Conservation (phyloP, 2,329 filamentous ascomycete species). For the Rutstroemia sp. region DNA sequence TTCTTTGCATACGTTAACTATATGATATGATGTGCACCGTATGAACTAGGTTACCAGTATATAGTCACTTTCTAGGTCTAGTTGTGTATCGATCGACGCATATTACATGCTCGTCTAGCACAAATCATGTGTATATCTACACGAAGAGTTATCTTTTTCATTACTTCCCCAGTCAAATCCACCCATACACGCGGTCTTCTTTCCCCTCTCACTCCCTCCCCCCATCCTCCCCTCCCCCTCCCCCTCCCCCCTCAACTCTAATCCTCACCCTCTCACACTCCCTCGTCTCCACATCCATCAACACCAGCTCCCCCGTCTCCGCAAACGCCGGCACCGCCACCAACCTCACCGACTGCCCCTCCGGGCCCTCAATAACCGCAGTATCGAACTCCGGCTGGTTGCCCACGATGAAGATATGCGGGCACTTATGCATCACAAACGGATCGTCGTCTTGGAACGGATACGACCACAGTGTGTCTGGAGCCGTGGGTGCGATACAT, state of each 20-base stretch:
- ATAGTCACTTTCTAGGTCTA: too few relatives aligned
- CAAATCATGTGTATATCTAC: too few relatives aligned
- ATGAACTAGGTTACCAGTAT: too few relatives aligned
- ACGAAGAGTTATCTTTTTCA: too few relatives aligned
- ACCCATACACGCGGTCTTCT: too few relatives aligned
- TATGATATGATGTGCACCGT: too few relatives aligned
- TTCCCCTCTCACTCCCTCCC: too few relatives aligned
- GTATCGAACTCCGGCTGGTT: conserved; percentile 76
- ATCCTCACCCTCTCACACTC: conserved; percentile 37
- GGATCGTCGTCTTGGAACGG: conserved; percentile 92
- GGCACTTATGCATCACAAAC: conserved; percentile 77
- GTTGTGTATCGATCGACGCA: too few relatives aligned
- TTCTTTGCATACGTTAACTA: too few relatives aligned
- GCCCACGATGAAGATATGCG: conserved; percentile 86
- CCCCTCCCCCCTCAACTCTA: conserved; percentile 7
- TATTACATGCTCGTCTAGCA: too few relatives aligned
- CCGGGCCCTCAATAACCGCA: conserved; percentile 56
- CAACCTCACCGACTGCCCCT: conserved; percentile 66
- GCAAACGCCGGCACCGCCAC: conserved; percentile 80
- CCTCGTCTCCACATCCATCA: conserved; percentile 80
- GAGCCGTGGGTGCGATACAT: conserved; percentile 84
- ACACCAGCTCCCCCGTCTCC: conserved; percentile 68
- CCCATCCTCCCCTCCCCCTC: not conserved
- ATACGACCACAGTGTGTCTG: conserved; percentile 94
- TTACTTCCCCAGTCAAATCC: too few relatives aligned